Conservation (phyloP, 352 stramenopile genomes). For the Aphanomyces stellatus region DNA sequence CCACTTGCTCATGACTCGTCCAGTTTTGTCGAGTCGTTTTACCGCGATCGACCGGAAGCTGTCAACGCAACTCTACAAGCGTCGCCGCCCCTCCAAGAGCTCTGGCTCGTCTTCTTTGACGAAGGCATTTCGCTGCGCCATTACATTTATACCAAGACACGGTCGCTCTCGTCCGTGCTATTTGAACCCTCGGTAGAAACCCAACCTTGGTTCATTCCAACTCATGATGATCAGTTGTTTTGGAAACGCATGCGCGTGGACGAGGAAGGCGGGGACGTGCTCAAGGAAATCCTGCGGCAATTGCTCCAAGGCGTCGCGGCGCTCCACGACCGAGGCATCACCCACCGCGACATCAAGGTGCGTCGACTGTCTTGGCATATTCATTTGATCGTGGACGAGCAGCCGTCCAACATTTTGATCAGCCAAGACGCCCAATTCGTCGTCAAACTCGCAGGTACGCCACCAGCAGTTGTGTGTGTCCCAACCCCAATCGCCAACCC, state of each 20-base stretch:
- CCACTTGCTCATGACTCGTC: neutral
- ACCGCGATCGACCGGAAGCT: slow-evolving; percentile 29
- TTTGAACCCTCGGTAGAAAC: slow-evolving; percentile 46
- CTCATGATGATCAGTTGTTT: slow-evolving; percentile 27
- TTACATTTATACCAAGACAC: slow-evolving; percentile 72
- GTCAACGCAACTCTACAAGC: neutral
- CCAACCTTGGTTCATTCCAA: neutral
- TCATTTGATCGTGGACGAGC: slow-evolving; percentile 30
- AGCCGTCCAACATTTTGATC: slow-evolving; percentile 70
- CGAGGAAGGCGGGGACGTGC: slow-evolving; percentile 40
- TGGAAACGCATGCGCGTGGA: slow-evolving; percentile 65
- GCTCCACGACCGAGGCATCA: slow-evolving; percentile 86
- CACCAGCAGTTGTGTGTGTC: neutral
- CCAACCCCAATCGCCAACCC: neutral
- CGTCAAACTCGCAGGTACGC: slow-evolving; percentile 19
- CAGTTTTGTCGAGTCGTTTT: slow-evolving; percentile 84
- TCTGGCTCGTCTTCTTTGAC: slow-evolving; percentile 88
- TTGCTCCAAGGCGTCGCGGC: slow-evolving; percentile 84
- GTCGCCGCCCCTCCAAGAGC: slow-evolving; percentile 29
- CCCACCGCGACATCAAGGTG: slow-evolving; percentile 81
- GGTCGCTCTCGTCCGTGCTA: slow-evolving; percentile 38
- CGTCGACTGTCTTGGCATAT: slow-evolving; percentile 34
- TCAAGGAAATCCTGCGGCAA: slow-evolving; percentile 93
- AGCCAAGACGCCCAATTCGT: neutral
- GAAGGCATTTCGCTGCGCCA: slow-evolving; percentile 82